phyloP scores from a whole-genome alignment of 2,329 filamentous ascomycete species.

The Penicillium sp. region DNA sequence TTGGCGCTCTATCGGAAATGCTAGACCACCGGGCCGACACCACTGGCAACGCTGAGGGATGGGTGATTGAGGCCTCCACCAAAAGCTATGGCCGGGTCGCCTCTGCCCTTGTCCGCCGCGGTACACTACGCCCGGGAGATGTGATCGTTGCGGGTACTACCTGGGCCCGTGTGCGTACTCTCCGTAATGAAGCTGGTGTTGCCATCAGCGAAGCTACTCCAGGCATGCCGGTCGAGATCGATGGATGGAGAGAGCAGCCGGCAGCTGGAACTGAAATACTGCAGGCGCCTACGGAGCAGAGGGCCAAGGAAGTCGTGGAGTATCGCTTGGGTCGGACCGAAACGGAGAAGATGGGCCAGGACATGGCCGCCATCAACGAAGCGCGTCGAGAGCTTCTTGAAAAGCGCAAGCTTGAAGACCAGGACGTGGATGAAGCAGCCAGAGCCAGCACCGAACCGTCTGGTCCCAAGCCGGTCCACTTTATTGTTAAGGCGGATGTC shows the following conservation, averaged over 20 bases:
- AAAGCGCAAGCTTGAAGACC: conserved; percentile 37
- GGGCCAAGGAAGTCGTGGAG: conserved; percentile 72
- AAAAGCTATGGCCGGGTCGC: conserved; percentile 82
- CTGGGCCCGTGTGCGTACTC: conserved; percentile 78
- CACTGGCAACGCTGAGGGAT: conserved; percentile 79
- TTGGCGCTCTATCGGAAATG: conserved; percentile 80
- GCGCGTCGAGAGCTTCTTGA: conserved; percentile 60
- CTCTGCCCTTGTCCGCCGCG: conserved; percentile 82
- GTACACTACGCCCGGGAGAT: conserved; percentile 77
- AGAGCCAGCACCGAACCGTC: conserved; percentile 42
- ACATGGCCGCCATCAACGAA: conserved; percentile 76
- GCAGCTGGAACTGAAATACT: conserved; percentile 82
- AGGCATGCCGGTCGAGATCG: conserved; percentile 84
- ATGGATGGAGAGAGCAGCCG: conserved; percentile 91
- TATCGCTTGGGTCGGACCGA: conserved; percentile 72
- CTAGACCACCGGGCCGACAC: conserved; percentile 81
- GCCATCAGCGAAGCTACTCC: conserved; percentile 72
- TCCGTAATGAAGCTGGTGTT: conserved; percentile 80
- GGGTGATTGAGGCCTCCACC: conserved; percentile 87
- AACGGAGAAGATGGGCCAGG: conserved; percentile 61
- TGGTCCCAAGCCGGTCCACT: conserved; percentile 63
- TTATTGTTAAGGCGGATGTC: conserved; percentile 90
- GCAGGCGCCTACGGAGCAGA: conserved; percentile 74
- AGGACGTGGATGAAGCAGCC: conserved; percentile 34
- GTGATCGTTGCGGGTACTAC: conserved; percentile 83